Conservation (phyloP, 2,329 filamentous ascomycete species). For the Aspergillus amoenus region DNA sequence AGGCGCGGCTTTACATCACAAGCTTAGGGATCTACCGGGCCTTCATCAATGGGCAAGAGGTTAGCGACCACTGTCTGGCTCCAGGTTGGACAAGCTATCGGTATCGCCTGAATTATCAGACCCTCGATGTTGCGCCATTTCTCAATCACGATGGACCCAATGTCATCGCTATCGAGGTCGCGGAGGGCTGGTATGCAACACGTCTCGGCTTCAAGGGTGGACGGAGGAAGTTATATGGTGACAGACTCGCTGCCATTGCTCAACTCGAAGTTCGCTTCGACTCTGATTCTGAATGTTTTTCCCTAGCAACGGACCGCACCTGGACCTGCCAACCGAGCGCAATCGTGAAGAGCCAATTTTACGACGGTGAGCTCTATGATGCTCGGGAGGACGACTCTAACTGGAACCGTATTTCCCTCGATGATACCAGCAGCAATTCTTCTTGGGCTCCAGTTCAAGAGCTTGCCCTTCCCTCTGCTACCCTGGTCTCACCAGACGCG, state of each 20-base stretch:
- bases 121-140: slow-evolving; percentile 51
- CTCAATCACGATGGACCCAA: slow-evolving; percentile 37
- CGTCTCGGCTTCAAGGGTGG: slow-evolving; percentile 31
- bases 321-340: slow-evolving; percentile 26
- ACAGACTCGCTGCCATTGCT: slow-evolving; percentile 25
- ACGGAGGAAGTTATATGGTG: slow-evolving; percentile 16
- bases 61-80: slow-evolving; percentile 30
- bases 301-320: slow-evolving; percentile 20
- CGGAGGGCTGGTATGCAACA: slow-evolving; percentile 52
- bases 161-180: slow-evolving; percentile 44
- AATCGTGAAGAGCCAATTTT: slow-evolving; percentile 42
- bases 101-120: slow-evolving; percentile 52
- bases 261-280: slow-evolving; percentile 28
- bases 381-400: slow-evolving; percentile 30
- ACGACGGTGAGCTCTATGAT: slow-evolving; percentile 56
- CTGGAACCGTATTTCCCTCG: slow-evolving; percentile 21
- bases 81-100: slow-evolving; percentile 57
- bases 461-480: slow-evolving; percentile 31
- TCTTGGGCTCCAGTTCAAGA: slow-evolving; percentile 29
- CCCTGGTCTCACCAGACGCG: slow-evolving; percentile 43
- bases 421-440: background rate
- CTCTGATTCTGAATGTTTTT: slow-evolving; percentile 10
- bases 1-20: slow-evolving; percentile 50
- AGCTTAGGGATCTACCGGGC: slow-evolving; percentile 49
- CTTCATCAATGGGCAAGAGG: slow-evolving; percentile 47